Evolutionary conservation across 169 alveolate genomes (phyloP), one percentile per base, ranked within the genome.

Genomic region (Eimeria falciformis): DNA sequence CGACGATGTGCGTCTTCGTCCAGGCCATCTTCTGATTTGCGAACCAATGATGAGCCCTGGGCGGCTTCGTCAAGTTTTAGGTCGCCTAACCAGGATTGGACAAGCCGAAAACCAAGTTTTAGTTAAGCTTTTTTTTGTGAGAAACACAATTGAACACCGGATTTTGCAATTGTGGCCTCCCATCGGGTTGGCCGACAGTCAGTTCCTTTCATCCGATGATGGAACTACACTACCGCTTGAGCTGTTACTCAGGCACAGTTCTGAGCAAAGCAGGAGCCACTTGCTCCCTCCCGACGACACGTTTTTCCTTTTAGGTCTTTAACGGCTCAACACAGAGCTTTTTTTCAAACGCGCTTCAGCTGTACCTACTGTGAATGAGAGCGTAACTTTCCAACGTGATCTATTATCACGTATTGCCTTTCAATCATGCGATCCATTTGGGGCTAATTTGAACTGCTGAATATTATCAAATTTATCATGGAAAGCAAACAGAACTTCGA

Each of bases 1-100:
- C 40, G 40, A 53, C 65, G 25, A 6, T n/a, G n/a, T 62, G 75
- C 21, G 3, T 62, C 75, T 17, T 5, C 29, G 75, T 18, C 4
- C 75, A 62, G 75, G 75, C 14, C 75, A 62, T 62, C 75, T 62
- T n/a, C 75, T 62, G 37, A 25, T 25, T n/a, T 62, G 75, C 75
- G 75, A 62, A 40, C 75, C 75, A n/a, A n/a, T 62, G 17, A 62
- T 62, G 75, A 62, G 29, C 37, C 37, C 75, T 11, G 27, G 75
- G 75, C 23, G 75, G 37, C 75, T 62, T 2, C 75, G 75, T n/a
- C 75, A 62, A 29, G 43, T 62, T 23, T n/a, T 62, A 0, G 75
- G 75, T 17, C 75, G 37, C 29, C 37, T 62, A 14, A 9, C 75
- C 40, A 18, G 37, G 27, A 62, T 62, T 29, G 43, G 75, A 17